phyloP scores from a whole-genome alignment of 441 rosid genomes.

The Adansonia grandidieri region DNA sequence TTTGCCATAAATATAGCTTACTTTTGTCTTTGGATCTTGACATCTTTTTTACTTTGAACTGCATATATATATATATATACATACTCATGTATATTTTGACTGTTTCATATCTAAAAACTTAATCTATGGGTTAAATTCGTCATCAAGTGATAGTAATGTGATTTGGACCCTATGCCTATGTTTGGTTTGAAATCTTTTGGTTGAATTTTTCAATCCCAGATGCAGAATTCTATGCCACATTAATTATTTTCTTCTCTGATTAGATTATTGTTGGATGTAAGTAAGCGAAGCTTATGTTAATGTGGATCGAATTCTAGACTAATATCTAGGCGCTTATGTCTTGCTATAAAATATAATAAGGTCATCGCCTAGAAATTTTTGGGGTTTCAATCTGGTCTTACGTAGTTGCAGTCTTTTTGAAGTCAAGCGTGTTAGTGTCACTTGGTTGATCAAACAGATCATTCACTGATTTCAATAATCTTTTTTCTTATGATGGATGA shows the following conservation, averaged over 20 bases:
- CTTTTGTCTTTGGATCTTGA: constrained; percentile 8
- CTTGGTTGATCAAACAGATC: constrained; percentile 6
- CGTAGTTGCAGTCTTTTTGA: background rate
- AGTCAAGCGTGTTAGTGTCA: background rate
- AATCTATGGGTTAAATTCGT: background rate
- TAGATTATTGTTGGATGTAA: background rate
- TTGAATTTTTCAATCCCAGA: background rate
- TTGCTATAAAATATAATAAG: background rate
- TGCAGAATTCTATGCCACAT: background rate
- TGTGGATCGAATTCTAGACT: background rate
- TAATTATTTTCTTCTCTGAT: constrained; percentile 2
- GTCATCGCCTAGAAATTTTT: background rate
- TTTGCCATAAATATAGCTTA: background rate
- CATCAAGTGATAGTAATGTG: constrained; percentile 6
- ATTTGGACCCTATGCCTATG: background rate
- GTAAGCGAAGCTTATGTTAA: background rate
- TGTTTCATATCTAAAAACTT: background rate
- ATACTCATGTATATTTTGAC: background rate
- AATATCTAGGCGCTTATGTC: background rate
- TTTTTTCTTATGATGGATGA: constrained; percentile 13
- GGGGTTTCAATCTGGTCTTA: background rate
- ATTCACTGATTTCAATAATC: constrained; percentile 1
- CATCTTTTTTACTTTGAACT: background rate
- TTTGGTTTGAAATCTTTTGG: constrained; percentile 18
- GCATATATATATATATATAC: background rate